Conservation (phyloP, 352 stramenopile genomes). For the Phytophthora foliorum region DNA sequence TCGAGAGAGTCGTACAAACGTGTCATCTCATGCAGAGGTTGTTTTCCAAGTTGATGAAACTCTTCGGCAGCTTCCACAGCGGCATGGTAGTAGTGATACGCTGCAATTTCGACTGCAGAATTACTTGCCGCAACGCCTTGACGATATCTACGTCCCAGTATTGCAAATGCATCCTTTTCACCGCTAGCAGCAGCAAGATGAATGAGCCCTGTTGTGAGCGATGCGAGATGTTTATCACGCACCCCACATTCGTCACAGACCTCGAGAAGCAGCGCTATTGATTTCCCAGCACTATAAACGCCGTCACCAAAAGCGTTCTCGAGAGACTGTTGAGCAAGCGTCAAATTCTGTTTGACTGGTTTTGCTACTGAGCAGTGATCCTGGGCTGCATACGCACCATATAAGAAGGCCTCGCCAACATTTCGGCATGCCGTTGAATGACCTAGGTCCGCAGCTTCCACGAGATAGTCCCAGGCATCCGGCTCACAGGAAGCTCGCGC, state of each 20-base stretch:
- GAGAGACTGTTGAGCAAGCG: conserved; percentile 27
- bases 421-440: conserved; percentile 36
- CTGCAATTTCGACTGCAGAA: conserved; percentile 42
- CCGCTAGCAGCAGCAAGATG: conserved; percentile 60
- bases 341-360: conserved; percentile 33
- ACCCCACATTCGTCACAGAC: not conserved
- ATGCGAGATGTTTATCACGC: not conserved
- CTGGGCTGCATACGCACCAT: conserved; percentile 33
- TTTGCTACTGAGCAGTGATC: conserved; percentile 20
- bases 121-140: not conserved
- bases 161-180: conserved; percentile 55
- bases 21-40: conserved; percentile 84
- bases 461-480: conserved; percentile 39
- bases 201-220: conserved; percentile 51
- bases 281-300: conserved; percentile 34
- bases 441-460: conserved; percentile 48
- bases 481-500: conserved; percentile 28
- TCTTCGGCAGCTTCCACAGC: conserved; percentile 49
- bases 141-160: conserved; percentile 64
- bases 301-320: conserved; percentile 28
- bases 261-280: conserved; percentile 36
- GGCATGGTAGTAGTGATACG: conserved; percentile 73
- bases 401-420: conserved; percentile 50
- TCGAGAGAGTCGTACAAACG: conserved; percentile 77
- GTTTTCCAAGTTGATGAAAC: conserved; percentile 78